These are phyloP conservation scores for Umbelopsis sp. DNA, from an alignment of 192 early-diverging fungal genomes.

Conservation along the genomic window DNA sequence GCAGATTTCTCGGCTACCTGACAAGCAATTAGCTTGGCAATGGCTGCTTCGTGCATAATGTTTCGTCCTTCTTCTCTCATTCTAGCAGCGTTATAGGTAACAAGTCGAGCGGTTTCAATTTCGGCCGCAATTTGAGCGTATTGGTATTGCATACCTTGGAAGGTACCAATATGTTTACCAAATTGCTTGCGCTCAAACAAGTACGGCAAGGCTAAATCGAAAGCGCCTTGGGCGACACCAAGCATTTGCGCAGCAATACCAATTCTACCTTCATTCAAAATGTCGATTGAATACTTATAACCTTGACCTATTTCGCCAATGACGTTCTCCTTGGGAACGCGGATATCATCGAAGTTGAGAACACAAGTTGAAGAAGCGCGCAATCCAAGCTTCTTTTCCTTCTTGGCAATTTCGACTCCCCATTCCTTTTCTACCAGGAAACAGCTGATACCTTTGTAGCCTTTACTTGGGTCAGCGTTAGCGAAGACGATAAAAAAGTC, in stretches of 20 bases:
- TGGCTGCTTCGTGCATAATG: slow-evolving; percentile 96
- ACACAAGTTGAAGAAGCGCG: slow-evolving; percentile 94
- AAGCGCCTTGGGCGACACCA: slow-evolving; percentile 93
- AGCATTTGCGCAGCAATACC: slow-evolving; percentile 99
- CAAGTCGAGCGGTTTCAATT: slow-evolving; percentile 93
- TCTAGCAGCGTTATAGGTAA: slow-evolving; percentile 98
- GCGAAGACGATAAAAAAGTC: slow-evolving; percentile 97
- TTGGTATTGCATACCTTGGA: slow-evolving; percentile 74
- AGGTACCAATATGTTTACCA: slow-evolving; percentile 77
- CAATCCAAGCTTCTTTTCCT: slow-evolving; percentile 77
- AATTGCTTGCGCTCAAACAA: slow-evolving; percentile 97
- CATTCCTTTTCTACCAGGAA: slow-evolving; percentile 87
- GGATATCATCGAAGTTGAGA: slow-evolving; percentile 90
- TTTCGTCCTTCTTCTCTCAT: slow-evolving; percentile 89
- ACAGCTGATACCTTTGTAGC: slow-evolving; percentile 97
- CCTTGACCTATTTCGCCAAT: slow-evolving; percentile 95
- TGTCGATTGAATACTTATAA: slow-evolving; percentile 98
- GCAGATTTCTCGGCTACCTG: slow-evolving; percentile 91
- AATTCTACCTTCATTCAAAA: slow-evolving; percentile 97
- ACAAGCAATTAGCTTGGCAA: slow-evolving; percentile 97
- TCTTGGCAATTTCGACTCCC: slow-evolving; percentile 23
- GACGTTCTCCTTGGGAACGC: slow-evolving; percentile 82
- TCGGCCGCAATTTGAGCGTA: slow-evolving; percentile 83
- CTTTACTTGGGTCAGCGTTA: slow-evolving; percentile 89
- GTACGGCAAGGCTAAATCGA: slow-evolving; percentile 87